These are phyloP conservation scores for Saksenaea vasiformis DNA, from an alignment of 371 early-diverging fungal species.

Conservation along the genomic window DNA sequence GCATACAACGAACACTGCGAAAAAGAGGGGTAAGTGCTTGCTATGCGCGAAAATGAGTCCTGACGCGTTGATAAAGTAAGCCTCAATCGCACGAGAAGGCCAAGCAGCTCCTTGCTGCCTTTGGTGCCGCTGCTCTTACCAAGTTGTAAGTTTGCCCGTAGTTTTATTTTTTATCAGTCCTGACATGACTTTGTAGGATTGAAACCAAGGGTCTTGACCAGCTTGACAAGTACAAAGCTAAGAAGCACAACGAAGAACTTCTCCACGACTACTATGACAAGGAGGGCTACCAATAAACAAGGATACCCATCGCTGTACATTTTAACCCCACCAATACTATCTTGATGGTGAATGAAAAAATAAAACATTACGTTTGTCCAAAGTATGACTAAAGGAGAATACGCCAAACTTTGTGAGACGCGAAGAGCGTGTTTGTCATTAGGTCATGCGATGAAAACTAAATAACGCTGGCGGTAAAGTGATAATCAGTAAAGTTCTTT, in stretches of 20 bases:
- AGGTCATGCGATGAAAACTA: too few species aligned
- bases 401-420: too few species aligned
- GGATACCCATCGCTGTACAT: neutral
- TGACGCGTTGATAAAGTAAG: slow-evolving; percentile 19
- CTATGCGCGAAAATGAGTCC: neutral
- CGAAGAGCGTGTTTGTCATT: too few species aligned
- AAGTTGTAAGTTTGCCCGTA: slow-evolving; percentile 28
- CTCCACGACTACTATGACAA: slow-evolving; percentile 31
- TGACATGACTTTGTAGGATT: slow-evolving; percentile 17
- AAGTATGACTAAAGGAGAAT: neutral
- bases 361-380: neutral
- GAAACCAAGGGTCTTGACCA: slow-evolving; percentile 57
- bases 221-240: slow-evolving; percentile 48
- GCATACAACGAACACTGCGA: slow-evolving; percentile 52
- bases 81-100: slow-evolving; percentile 46
- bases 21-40: slow-evolving; percentile 28
- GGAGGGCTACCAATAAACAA: neutral
- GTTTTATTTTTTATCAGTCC: neutral
- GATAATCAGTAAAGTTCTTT: too few species aligned
- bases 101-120: slow-evolving; percentile 56
- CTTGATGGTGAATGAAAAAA: neutral
- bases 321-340: neutral
- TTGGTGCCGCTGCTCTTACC: slow-evolving; percentile 54
- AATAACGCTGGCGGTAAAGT: too few species aligned
- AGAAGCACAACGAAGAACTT: slow-evolving; percentile 42